Conservation (phyloP, 164 flowering plant genomes). For the Annona squamosa region DNA sequence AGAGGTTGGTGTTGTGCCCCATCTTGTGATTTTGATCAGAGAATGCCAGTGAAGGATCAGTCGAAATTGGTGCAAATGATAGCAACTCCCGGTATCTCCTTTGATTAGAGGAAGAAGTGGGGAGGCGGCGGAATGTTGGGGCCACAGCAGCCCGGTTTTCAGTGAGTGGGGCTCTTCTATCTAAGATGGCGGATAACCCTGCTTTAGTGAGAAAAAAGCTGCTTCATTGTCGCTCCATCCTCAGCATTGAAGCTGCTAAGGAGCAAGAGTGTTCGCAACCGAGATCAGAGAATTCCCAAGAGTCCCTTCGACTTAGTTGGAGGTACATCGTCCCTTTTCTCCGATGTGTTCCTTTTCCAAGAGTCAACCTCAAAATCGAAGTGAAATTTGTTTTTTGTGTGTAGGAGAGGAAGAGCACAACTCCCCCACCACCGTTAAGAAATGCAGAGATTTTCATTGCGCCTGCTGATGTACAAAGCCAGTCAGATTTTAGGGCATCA, state of each 20-base stretch:
- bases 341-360: neutral
- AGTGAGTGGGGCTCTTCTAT: conserved; percentile 40
- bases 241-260: conserved; percentile 50
- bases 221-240: conserved; percentile 24
- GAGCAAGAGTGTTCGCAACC: conserved; percentile 70
- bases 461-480: conserved; percentile 26
- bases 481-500: conserved; percentile 12
- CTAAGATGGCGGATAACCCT: conserved; percentile 58
- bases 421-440: conserved; percentile 71
- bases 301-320: conserved; percentile 69
- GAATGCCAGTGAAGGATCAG: conserved; percentile 57
- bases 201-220: conserved; percentile 56
- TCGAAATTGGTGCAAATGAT: conserved; percentile 19
- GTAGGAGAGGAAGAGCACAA: conserved; percentile 68
- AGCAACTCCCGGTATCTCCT: conserved; percentile 12
- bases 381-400: neutral
- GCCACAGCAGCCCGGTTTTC: conserved; percentile 37
- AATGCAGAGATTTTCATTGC: conserved; percentile 28
- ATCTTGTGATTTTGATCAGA: conserved; percentile 48
- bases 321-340: conserved; percentile 58
- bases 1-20: no score
- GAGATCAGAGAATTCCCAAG: conserved; percentile 46
- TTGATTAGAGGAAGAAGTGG: conserved; percentile 32
- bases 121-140: conserved; percentile 33
- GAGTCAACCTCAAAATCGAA: neutral